Conservation (phyloP, 139 green algal genomes). For the Deuterostichococcus epilithicus region DNA sequence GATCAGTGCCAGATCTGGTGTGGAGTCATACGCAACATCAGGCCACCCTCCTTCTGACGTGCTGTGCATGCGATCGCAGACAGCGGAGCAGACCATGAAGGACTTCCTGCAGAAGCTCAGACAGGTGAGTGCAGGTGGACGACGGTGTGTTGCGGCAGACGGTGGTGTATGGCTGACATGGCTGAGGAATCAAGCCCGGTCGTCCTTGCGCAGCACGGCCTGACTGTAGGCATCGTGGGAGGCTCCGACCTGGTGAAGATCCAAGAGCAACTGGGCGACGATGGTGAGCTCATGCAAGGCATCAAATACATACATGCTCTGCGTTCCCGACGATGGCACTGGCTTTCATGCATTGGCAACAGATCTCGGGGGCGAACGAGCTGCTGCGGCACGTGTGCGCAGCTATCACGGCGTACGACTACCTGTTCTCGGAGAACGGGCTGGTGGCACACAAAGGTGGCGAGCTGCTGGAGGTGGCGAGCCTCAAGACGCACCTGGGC, state of each 20-base stretch:
- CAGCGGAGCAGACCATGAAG: constrained; percentile 57
- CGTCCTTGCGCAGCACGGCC: constrained; percentile 38
- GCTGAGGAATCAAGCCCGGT: background rate
- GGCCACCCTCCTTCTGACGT: no score
- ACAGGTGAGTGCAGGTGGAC: constrained; percentile 53
- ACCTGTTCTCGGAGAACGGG: constrained; percentile 96
- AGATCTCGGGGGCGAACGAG: no score
- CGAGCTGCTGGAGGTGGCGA: constrained; percentile 40
- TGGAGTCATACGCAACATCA: no score
- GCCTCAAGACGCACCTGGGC: constrained; percentile 50
- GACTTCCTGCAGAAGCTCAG: constrained; percentile 81
- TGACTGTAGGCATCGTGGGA: constrained; percentile 95
- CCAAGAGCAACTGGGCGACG: constrained; percentile 89
- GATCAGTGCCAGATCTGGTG: no score
- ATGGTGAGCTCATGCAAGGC: constrained; percentile 45
- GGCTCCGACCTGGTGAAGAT: constrained; percentile 96
- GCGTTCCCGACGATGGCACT: no score
- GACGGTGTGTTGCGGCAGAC: background rate
- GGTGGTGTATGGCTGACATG: background rate
- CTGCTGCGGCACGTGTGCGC: constrained; percentile 22
- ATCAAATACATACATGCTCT: background rate
- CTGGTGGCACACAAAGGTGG: constrained; percentile 90
- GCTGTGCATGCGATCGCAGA: constrained; percentile 21
- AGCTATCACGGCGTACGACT: constrained; percentile 85
- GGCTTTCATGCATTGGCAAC: no score